These are phyloP conservation scores for Solanum aculeatissimum DNA, from an alignment of 305 asterid species.

Conservation along the genomic window DNA sequence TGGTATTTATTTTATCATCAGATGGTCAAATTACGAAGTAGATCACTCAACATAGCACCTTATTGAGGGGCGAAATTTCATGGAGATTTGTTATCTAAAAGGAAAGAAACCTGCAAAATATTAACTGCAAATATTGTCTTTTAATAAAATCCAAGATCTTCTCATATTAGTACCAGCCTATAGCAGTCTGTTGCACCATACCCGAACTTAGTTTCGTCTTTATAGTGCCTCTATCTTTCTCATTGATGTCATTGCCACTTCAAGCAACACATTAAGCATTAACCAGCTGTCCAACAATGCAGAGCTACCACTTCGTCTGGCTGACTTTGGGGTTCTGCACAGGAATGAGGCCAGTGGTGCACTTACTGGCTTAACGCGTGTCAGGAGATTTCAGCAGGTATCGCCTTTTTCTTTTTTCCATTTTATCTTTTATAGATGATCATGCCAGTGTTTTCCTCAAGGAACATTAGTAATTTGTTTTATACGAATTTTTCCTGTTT, in stretches of 20 bases:
- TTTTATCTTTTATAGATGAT: not conserved
- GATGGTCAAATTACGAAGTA: not conserved
- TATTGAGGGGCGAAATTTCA: not conserved
- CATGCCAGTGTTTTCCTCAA: not conserved
- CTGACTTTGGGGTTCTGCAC: slow-evolving; percentile 95
- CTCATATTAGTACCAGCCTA: not conserved
- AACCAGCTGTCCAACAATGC: slow-evolving; percentile 16
- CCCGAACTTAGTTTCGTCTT: not conserved
- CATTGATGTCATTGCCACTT: not conserved
- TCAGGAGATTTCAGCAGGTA: slow-evolving; percentile 99
- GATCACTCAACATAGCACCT: not conserved
- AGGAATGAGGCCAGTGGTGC: slow-evolving; percentile 99
- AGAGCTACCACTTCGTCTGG: slow-evolving; percentile 94
- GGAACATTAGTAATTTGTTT: not conserved
- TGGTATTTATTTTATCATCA: not conserved
- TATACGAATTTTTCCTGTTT: not conserved
- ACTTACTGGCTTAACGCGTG: slow-evolving; percentile 94
- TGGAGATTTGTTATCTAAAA: not conserved
- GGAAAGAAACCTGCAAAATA: not conserved
- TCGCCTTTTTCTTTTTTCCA: not conserved
- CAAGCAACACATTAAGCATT: not conserved
- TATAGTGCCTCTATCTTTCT: not conserved
- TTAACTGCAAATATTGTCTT: not conserved
- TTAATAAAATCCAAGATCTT: not conserved
- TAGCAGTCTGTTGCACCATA: not conserved